A percentile compares a stretch with the other conserved stretches of the same genome.
Conservation (phyloP, 768 basidiomycete genomes). For the Tulasnella sp. region DNA sequence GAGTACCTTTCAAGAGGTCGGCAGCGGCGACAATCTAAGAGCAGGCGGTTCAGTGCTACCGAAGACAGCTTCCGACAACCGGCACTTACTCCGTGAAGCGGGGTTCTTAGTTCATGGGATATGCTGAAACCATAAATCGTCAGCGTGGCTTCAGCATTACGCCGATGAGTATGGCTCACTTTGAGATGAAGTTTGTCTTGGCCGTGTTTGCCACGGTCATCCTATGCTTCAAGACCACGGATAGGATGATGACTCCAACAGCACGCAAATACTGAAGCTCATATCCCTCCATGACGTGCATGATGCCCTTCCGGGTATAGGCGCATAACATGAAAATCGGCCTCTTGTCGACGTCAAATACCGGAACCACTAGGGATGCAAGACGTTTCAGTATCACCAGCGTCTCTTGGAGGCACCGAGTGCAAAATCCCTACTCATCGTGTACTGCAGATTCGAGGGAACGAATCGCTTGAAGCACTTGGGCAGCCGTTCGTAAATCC, state of each 20-base stretch:
- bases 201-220: slow-evolving; percentile 96
- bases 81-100: slow-evolving; percentile 73
- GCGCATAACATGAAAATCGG: slow-evolving; percentile 89
- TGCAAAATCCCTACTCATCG: slow-evolving; percentile 59
- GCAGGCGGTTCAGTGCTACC: too few species aligned
- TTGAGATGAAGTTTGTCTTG: slow-evolving; percentile 87
- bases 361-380: slow-evolving; percentile 65
- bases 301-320: slow-evolving; percentile 73
- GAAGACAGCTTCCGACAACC: background rate
- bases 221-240: slow-evolving; percentile 83
- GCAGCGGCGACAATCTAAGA: slow-evolving; percentile 83
- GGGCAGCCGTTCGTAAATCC: slow-evolving; percentile 83
- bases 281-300: slow-evolving; percentile 82
- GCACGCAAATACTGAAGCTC: slow-evolving; percentile 89
- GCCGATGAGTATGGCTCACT: slow-evolving; percentile 48
- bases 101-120: slow-evolving; percentile 81
- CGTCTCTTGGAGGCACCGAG: background rate
- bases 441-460: slow-evolving; percentile 78
- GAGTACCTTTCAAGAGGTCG: slow-evolving; percentile 81
- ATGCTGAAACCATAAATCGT: slow-evolving; percentile 49
- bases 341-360: slow-evolving; percentile 88
- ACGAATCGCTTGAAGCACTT: slow-evolving; percentile 78
- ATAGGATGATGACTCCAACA: slow-evolving; percentile 90
- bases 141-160: background rate
- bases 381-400: slow-evolving; percentile 22